Base-by-base conservation (phyloP, 2,329 filamentous ascomycete species). In the Trichoderma cornu-damae region DNA sequence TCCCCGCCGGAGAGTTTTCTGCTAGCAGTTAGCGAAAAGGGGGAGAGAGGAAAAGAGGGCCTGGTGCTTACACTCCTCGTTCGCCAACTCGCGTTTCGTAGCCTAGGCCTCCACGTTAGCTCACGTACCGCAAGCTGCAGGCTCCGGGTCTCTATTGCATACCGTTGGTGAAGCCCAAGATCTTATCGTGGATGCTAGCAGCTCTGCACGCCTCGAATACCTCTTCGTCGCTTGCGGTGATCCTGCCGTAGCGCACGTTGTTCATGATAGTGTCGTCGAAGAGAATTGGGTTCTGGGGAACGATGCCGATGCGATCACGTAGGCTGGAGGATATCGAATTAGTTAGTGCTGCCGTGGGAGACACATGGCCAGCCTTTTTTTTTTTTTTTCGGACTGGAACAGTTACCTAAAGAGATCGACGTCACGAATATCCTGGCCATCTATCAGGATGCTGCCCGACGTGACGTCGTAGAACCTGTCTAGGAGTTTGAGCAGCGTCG, bases 1-100 rank as follows among this genome's bases (percentile, higher is more conserved):
- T 88, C 84, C 22, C 85, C 85, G 1, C 85, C 85, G 3, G 84
- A 87, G 2, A 88, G 71, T 73, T 84, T 84, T 52, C 77, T 78
- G 59, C 6, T 1, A 26, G 9, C n/a, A 26, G 62, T 71, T 50
- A 70, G 66, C 35, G 26, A 14, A 48, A n/a, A 43, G n/a, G 8
- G 34, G 7, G 30, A 11, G 8, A 18, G 4, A 8, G 9, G 24
- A 40, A 14, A 20, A 20, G 11, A 30, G 28, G 22, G 20, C 2
- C 14, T 14, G n/a, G 20, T 40, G 70, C 72, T 69, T 56, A 75
- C 71, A 80, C 73, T 42, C 78, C 79, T 6, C 77, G 73, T 59
- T 81, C 78, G 5, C 78, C 78, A 22, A 81, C 79, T 40, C 72
- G 69, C 14, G 78, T 80, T 48, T 75, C 69, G 62, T 81, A 81